Evolutionary conservation across 768 basidiomycete species (phyloP).

Genomic region (Boletus barrowsii): DNA sequence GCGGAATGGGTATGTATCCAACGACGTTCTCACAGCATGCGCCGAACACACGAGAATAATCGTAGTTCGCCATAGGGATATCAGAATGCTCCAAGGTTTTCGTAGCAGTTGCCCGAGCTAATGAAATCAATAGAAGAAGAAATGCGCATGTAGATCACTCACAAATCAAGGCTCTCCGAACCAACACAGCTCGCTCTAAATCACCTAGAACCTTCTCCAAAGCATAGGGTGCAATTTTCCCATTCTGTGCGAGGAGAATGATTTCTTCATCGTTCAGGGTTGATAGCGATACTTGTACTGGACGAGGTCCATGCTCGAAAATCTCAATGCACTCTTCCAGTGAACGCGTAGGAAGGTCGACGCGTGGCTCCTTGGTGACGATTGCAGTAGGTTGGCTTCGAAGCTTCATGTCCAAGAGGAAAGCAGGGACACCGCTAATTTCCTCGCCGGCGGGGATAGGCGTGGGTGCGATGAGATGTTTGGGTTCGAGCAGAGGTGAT

Average conservation of each 20-base stretch:
- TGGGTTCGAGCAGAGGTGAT: constrained; percentile 9
- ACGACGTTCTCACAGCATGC: constrained; percentile 99
- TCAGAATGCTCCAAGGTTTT: constrained; percentile 81
- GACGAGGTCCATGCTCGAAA: constrained; percentile 70
- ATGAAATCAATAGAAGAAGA: constrained; percentile 4
- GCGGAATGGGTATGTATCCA: constrained; percentile 93
- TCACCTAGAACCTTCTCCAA: constrained; percentile 94
- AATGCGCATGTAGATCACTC: constrained; percentile 30
- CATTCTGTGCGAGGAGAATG: constrained; percentile 80
- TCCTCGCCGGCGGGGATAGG: constrained; percentile 20
- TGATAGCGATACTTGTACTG: constrained; percentile 52
- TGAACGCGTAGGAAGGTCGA: constrained; percentile 39
- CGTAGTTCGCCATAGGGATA: constrained; percentile 81
- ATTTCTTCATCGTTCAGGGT: constrained; percentile 90
- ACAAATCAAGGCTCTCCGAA: constrained; percentile 91
- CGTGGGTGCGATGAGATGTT: constrained; percentile 26
- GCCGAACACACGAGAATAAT: constrained; percentile 90
- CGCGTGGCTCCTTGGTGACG: constrained; percentile 10
- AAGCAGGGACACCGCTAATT: constrained; percentile 23
- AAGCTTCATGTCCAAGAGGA: constrained; percentile 35
- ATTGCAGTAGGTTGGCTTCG: constrained; percentile 22
- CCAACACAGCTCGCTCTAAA: constrained; percentile 78
- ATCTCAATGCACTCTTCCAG: constrained; percentile 78
- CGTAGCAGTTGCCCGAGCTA: constrained; percentile 82
- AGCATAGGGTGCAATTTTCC: constrained; percentile 93